phyloP scores from a whole-genome alignment of 306 rosid genomes.

The Elaeagnus macrophylla region DNA sequence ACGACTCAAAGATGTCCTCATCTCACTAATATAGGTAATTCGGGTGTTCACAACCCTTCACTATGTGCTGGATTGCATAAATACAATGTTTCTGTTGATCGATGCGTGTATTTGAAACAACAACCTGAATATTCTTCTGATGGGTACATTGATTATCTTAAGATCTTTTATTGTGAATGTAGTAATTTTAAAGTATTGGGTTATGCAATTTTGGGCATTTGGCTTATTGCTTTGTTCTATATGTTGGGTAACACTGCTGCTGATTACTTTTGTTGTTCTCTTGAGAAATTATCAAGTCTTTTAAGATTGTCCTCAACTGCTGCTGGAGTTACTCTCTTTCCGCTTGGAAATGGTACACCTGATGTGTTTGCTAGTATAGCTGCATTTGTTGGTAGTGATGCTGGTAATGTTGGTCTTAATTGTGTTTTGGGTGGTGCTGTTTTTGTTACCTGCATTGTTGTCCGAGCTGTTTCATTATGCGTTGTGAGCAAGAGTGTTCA shows the following conservation, averaged over 20 bases:
- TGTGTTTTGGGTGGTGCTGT: not conserved
- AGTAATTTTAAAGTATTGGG: not conserved
- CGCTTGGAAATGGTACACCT: not conserved
- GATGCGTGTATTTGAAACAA: not conserved
- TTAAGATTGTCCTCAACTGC: not conserved
- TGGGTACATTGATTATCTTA: not conserved
- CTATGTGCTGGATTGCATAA: not conserved
- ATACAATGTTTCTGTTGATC: not conserved
- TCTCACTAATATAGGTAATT: not conserved
- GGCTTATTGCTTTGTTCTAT: not conserved
- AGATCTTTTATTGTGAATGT: not conserved
- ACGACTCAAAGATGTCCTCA: not conserved
- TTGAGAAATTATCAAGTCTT: not conserved
- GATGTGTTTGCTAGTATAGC: not conserved
- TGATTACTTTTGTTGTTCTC: not conserved
- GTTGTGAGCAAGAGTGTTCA: not conserved
- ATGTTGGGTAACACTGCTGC: not conserved
- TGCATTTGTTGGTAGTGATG: not conserved
- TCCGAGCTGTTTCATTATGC: not conserved
- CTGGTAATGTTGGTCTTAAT: not conserved
- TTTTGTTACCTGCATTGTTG: slow-evolving; percentile 4
- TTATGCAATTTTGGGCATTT: not conserved
- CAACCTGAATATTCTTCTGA: not conserved
- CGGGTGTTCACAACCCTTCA: not conserved
- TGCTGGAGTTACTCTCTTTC: not conserved